A percentile compares a stretch with the other conserved stretches of the same genome.
phyloP scores from a whole-genome alignment of 2,329 filamentous ascomycete species.

The Botryotinia globosa region DNA sequence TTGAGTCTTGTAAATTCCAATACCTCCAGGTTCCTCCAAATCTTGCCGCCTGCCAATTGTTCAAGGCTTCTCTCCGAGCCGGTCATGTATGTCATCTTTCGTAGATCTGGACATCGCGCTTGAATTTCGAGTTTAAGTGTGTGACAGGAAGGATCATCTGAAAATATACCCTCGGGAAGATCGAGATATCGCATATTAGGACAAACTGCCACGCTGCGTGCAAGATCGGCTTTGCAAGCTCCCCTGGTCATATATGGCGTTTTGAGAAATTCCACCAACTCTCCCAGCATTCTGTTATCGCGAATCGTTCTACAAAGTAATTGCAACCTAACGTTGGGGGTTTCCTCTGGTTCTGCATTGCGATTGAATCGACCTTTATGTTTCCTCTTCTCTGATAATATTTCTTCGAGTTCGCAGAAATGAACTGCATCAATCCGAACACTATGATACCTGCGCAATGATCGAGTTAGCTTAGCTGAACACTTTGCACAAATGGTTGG shows the following conservation, averaged over 20 bases:
- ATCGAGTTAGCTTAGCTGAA: slow-evolving; percentile 17
- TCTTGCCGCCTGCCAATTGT: slow-evolving; percentile 59
- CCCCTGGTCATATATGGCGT: slow-evolving; percentile 91
- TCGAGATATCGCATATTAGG: slow-evolving; percentile 87
- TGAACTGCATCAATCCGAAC: slow-evolving; percentile 92
- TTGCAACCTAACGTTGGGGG: slow-evolving; percentile 70
- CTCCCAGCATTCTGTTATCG: slow-evolving; percentile 67
- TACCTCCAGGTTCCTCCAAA: slow-evolving; percentile 71
- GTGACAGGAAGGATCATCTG: slow-evolving; percentile 71
- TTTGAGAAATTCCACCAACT: slow-evolving; percentile 75
- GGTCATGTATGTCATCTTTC: slow-evolving; percentile 81
- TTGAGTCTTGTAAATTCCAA: slow-evolving; percentile 67
- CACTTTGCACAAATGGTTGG: neutral
- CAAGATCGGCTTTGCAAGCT: slow-evolving; percentile 78
- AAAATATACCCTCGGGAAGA: slow-evolving; percentile 82
- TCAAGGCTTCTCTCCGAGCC: slow-evolving; percentile 79
- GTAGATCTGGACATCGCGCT: slow-evolving; percentile 75
- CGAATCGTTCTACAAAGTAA: slow-evolving; percentile 80
- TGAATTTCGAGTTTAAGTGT: slow-evolving; percentile 81
- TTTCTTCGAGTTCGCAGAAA: slow-evolving; percentile 84
- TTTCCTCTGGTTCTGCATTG: slow-evolving; percentile 78
- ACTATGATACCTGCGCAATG: slow-evolving; percentile 67
- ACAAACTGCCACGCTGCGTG: slow-evolving; percentile 78
- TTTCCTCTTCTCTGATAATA: slow-evolving; percentile 76
- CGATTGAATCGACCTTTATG: slow-evolving; percentile 69